These are phyloP conservation scores for Neurospora africana DNA, from an alignment of 495 filamentous ascomycete species.

Conservation along the genomic window DNA sequence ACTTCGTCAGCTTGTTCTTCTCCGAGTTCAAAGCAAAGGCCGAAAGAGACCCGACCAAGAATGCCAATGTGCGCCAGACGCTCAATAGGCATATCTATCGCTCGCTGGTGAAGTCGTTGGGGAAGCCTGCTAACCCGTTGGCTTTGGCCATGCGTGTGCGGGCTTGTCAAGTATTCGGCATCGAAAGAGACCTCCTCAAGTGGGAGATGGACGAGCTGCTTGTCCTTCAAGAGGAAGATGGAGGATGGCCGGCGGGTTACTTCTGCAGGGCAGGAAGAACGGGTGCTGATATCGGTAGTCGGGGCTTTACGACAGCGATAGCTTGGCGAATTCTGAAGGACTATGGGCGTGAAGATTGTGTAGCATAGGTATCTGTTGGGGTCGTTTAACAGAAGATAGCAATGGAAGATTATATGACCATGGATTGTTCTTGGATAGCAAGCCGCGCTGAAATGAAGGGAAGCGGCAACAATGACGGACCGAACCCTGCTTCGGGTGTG, in stretches of 20 bases:
- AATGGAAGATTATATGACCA: neutral
- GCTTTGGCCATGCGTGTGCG: neutral
- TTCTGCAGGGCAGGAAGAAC: neutral
- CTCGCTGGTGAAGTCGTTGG: neutral
- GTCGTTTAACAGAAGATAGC: neutral
- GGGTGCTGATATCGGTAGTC: neutral
- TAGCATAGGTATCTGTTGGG: neutral
- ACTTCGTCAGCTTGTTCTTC: neutral
- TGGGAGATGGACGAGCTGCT: neutral
- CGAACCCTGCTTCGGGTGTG: neutral
- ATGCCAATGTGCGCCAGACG: neutral
- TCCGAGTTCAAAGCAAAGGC: neutral
- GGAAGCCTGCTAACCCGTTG: neutral
- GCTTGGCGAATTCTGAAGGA: neutral
- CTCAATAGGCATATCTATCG: neutral
- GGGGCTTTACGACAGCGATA: neutral
- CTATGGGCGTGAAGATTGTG: neutral
- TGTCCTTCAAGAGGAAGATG: neutral
- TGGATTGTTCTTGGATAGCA: neutral
- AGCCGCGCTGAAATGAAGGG: neutral
- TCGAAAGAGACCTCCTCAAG: neutral
- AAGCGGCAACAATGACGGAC: neutral
- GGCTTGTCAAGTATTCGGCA: neutral
- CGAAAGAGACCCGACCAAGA: neutral
- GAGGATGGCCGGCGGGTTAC: neutral